Base-by-base conservation (phyloP, 75 land plant species). In the Selaginella tamariscina region DNA sequence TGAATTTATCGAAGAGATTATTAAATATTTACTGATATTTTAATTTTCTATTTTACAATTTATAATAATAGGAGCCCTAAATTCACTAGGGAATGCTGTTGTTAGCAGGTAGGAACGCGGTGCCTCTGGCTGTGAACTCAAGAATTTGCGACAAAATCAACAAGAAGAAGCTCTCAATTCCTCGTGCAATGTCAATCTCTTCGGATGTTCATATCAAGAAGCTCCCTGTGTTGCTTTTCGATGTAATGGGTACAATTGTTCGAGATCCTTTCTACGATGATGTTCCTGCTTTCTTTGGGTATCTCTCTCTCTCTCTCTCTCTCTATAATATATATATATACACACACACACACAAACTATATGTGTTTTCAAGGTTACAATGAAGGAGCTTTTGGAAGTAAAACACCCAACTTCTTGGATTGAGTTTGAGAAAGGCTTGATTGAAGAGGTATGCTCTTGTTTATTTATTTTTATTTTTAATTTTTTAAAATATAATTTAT, bases 341-440 rank as follows among this genome's bases (percentile, higher is more conserved):
- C 11, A 39, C 5, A 15, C 49, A 39, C 49, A 5, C 15, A 5
- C 49, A 5, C 15, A 15, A 39, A 39, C 15, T 39, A 15, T 39
- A 15, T 39, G 49, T 39, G 0, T 68, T 56, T 62, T 69, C 85
- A 91, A 93, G 66, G 71, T 88, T 78, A 54, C 96, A 39, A 60
- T 94, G 79, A 80, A 85, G 72, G 91, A 94, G 75, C 79, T 94
- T 29, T 28, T 94, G 59, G 85, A 78, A 65, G 65, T 65, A 32
- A 94, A 94, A 71, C 91, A 94, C 65, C 98, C 98, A 18, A 85
- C 91, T 65, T 88, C 86, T 2, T 94, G 98, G 98, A 70, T 85
- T 54, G 96, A 94, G 66, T 94, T 94, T 79, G 98, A 94, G 66
- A 79, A 78, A 62, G 98, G 98, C 8, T 55, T 83, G 62, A 82